These are phyloP conservation scores for Zalaria sp. DNA, from an alignment of 2,329 filamentous ascomycete species.

Conservation along the genomic window DNA sequence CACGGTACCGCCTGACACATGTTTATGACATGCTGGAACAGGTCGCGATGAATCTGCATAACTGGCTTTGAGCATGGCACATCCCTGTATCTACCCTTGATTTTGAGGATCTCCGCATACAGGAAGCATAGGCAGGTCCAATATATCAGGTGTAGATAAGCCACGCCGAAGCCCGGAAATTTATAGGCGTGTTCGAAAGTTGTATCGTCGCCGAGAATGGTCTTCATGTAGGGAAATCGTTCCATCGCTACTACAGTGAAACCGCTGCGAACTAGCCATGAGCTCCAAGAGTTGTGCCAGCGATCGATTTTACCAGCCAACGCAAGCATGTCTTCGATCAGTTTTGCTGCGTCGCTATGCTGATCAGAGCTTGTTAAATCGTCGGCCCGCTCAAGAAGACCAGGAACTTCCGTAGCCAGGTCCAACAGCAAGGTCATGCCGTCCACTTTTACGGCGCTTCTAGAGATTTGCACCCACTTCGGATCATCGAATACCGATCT, in stretches of 20 bases:
- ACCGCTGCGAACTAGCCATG: background rate
- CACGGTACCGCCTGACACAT: constrained; percentile 4
- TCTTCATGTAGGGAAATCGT: constrained; percentile 12
- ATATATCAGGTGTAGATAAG: constrained; percentile 15
- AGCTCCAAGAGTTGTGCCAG: background rate
- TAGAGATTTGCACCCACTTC: constrained; percentile 15
- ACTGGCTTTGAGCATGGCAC: background rate
- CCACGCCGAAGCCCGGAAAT: constrained; percentile 15
- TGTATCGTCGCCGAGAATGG: constrained; percentile 10
- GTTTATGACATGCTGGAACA: constrained; percentile 38
- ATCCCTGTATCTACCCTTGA: constrained; percentile 1
- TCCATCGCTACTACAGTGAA: constrained; percentile 10
- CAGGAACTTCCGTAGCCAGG: constrained; percentile 9
- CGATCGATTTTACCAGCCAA: background rate
- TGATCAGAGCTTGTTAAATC: background rate
- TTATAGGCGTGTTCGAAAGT: constrained; percentile 12
- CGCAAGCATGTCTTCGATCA: background rate
- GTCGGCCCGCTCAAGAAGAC: constrained; percentile 2
- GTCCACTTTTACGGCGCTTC: constrained; percentile 10
- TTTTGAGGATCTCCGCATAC: constrained; percentile 1
- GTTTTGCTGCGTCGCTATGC: background rate
- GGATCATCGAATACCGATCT: constrained; percentile 13
- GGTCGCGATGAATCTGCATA: constrained; percentile 26
- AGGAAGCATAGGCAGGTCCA: constrained; percentile 17
- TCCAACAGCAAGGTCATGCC: constrained; percentile 14